Percentiles rank a stretch among this genome's conserved stretches.
Evolutionary conservation across 495 filamentous ascomycete species (phyloP).

Genomic region (Hyaloscypha hepaticicola): DNA sequence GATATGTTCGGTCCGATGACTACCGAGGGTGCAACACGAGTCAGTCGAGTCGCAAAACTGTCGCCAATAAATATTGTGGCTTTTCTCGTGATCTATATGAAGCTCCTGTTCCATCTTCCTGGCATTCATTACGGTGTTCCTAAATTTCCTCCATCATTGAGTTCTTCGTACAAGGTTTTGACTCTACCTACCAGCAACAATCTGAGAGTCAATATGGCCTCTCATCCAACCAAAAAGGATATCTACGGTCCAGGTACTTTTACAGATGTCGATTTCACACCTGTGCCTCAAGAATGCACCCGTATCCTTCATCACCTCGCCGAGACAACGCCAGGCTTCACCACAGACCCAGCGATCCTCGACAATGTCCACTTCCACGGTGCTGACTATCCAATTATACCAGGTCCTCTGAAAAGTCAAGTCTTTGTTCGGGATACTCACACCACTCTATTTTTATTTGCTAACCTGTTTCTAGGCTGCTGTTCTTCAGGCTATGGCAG

Average conservation of each 20-base stretch:
- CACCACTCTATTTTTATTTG: too few relatives aligned
- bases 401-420: conserved; percentile 34
- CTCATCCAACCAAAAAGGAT: not conserved
- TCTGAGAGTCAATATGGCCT: too few relatives aligned
- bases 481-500: conserved; percentile 34
- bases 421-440: conserved; percentile 13
- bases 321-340: conserved; percentile 22
- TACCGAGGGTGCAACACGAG: too few relatives aligned
- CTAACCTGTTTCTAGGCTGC: conserved; percentile 13
- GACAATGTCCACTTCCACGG: conserved; percentile 31
- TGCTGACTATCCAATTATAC: conserved; percentile 30
- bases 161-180: too few relatives aligned
- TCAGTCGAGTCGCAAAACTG: too few relatives aligned
- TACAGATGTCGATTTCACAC: conserved; percentile 24
- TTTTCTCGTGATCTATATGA: too few relatives aligned
- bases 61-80: too few relatives aligned
- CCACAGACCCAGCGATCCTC: conserved; percentile 22
- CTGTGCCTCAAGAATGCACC: conserved; percentile 26
- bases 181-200: too few relatives aligned
- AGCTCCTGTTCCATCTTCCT: too few relatives aligned
- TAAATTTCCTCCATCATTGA: too few relatives aligned
- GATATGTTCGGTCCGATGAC: too few relatives aligned
- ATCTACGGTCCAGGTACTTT: conserved; percentile 33
- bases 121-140: too few relatives aligned
- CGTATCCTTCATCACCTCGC: conserved; percentile 32